Evolutionary conservation across 345 rosid species (phyloP).

Genomic region (Moringa oleifera): DNA sequence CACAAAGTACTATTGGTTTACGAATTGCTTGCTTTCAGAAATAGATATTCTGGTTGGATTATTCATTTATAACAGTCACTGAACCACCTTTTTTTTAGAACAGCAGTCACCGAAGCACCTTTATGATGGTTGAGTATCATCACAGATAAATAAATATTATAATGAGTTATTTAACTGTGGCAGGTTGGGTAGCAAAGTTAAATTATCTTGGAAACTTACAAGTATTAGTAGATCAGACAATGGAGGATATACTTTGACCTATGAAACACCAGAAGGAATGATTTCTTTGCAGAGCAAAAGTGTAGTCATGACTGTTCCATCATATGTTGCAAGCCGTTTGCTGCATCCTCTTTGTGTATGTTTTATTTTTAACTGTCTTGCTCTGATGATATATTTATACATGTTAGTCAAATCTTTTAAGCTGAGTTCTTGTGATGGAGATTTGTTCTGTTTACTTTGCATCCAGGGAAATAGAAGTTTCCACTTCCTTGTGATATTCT

Average conservation of each 20-base stretch:
- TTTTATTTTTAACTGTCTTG: constrained; percentile 15
- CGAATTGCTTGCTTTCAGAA: constrained; percentile 4
- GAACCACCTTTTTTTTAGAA: neutral
- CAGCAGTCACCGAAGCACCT: neutral
- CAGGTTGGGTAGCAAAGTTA: constrained; percentile 80
- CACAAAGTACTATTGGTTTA: constrained; percentile 43
- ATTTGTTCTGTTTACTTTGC: no score
- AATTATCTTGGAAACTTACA: constrained; percentile 80
- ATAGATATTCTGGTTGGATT: constrained; percentile 1
- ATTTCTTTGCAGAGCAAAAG: constrained; percentile 64
- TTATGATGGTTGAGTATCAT: neutral
- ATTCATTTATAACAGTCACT: neutral
- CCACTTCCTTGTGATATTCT: no score
- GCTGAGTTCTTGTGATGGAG: no score
- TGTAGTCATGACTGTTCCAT: constrained; percentile 81
- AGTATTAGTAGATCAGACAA: constrained; percentile 54
- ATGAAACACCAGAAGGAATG: constrained; percentile 86
- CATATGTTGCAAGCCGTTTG: constrained; percentile 69
- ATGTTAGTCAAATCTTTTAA: no score
- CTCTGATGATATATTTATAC: neutral
- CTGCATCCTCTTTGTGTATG: constrained; percentile 78
- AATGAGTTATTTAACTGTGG: constrained; percentile 19
- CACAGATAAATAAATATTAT: constrained; percentile 8
- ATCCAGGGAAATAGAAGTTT: no score
- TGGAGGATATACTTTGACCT: constrained; percentile 58